A percentile compares a stretch with the other conserved stretches of the same genome.
phyloP scores from a whole-genome alignment of 176 grass and related monocot species.

The Aechmea fasciata region DNA sequence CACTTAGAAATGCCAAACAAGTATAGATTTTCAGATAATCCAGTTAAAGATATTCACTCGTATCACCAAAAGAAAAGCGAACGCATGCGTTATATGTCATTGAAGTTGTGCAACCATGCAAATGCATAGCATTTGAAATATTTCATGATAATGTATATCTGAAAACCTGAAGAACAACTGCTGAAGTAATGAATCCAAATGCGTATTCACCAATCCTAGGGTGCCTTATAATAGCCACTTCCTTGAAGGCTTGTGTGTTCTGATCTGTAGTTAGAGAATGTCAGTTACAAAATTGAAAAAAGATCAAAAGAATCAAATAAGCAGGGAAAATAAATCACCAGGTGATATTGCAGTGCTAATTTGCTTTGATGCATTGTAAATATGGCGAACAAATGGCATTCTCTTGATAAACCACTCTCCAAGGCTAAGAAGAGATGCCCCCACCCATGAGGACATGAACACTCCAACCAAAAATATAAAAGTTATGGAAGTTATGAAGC shows the following conservation, averaged over 20 bases:
- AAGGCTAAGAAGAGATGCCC: conserved; percentile 54
- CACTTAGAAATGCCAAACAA: no score
- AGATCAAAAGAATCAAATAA: conserved; percentile 15
- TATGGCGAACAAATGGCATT: conserved; percentile 81
- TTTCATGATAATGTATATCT: background rate
- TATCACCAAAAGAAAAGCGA: no score
- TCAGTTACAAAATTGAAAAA: conserved; percentile 20
- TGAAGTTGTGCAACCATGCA: background rate
- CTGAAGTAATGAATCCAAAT: conserved; percentile 87
- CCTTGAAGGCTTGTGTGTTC: conserved; percentile 83
- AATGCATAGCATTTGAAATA: background rate
- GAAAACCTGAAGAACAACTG: conserved; percentile 69
- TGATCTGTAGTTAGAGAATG: conserved; percentile 44
- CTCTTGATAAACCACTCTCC: conserved; percentile 80
- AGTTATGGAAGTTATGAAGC: conserved; percentile 65
- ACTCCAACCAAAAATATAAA: conserved; percentile 84
- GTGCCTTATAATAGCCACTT: conserved; percentile 75
- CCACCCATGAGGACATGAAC: conserved; percentile 86
- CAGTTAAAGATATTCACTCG: no score
- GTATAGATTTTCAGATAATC: background rate
- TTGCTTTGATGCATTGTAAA: conserved; percentile 85
- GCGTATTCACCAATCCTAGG: conserved; percentile 85
- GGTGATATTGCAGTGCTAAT: conserved; percentile 88
- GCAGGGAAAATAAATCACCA: conserved; percentile 33
- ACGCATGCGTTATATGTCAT: background rate